A percentile compares a stretch with the other conserved stretches of the same genome.
These are phyloP conservation scores for Warburgia ugandensis DNA, from an alignment of 164 flowering plant species.

Conservation along the genomic window DNA sequence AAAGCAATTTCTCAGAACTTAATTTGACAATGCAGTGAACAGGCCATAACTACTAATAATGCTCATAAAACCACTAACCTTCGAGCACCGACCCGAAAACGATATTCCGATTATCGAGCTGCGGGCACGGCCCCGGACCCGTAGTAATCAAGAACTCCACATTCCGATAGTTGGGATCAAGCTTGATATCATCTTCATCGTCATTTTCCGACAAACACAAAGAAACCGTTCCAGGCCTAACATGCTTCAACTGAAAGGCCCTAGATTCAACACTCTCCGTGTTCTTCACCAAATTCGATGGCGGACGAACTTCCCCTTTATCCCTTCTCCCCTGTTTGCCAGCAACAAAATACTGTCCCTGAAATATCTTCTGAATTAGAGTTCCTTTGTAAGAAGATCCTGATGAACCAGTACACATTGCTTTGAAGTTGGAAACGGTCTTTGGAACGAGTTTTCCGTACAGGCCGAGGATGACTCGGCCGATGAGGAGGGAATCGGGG, in stretches of 20 bases:
- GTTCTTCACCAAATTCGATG: constrained; percentile 42
- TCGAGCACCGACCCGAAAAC: constrained; percentile 87
- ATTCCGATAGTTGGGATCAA: constrained; percentile 68
- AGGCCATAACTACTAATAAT: no score
- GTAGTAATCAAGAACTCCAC: constrained; percentile 97
- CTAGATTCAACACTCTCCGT: constrained; percentile 54
- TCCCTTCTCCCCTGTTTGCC: constrained; percentile 76
- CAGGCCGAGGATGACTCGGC: constrained; percentile 85
- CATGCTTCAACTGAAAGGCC: constrained; percentile 59
- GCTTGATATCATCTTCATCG: constrained; percentile 70
- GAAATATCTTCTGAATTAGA: constrained; percentile 73
- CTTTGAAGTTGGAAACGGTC: constrained; percentile 80
- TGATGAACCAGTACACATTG: constrained; percentile 56
- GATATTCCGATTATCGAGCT: constrained; percentile 71
- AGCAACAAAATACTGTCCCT: constrained; percentile 74
- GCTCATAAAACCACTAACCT: constrained; percentile 38
- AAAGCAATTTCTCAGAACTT: no score
- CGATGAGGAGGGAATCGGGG: constrained; percentile 55
- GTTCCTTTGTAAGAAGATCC: constrained; percentile 65
- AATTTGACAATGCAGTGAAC: no score
- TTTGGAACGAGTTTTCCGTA: constrained; percentile 76
- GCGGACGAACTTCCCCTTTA: constrained; percentile 59
- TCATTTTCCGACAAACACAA: constrained; percentile 85
- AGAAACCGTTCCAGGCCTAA: constrained; percentile 62
- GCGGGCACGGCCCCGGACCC: constrained; percentile 90